Evolutionary conservation across 805 yeast species (phyloP).

Genomic region (Candida odintsovae): DNA sequence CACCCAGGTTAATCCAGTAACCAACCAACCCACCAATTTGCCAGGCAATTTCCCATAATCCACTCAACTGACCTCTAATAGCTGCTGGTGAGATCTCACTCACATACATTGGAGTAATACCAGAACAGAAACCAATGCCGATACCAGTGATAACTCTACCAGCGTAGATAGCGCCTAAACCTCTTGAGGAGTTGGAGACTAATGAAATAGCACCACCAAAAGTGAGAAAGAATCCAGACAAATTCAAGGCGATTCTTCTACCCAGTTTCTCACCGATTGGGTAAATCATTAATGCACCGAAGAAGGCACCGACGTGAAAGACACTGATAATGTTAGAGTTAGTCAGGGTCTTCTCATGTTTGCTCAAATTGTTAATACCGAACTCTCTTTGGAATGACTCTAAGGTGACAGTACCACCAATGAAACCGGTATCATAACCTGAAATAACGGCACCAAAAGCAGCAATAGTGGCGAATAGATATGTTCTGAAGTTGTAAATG

Average conservation of each 20-base stretch:
- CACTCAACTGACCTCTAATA: slow-evolving; percentile 39
- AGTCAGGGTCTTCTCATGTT: not conserved
- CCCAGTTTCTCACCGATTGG: slow-evolving; percentile 15
- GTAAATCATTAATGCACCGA: slow-evolving; percentile 18
- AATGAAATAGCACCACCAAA: slow-evolving; percentile 40
- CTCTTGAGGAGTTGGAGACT: slow-evolving; percentile 25
- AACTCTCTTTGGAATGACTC: slow-evolving; percentile 9
- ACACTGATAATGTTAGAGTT: slow-evolving; percentile 16
- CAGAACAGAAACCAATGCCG: slow-evolving; percentile 47
- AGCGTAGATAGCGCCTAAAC: slow-evolving; percentile 42
- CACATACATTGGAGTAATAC: slow-evolving; percentile 43
- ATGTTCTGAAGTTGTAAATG: slow-evolving; percentile 13
- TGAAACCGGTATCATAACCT: slow-evolving; percentile 23
- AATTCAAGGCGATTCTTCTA: slow-evolving; percentile 11
- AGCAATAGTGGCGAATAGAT: slow-evolving; percentile 26
- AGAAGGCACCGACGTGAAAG: slow-evolving; percentile 21
- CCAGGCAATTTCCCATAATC: slow-evolving; percentile 42
- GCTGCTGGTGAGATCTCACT: slow-evolving; percentile 40
- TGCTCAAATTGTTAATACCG: slow-evolving; percentile 9
- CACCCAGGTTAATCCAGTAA: slow-evolving; percentile 46
- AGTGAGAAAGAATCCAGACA: slow-evolving; percentile 15
- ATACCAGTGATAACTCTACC: slow-evolving; percentile 44
- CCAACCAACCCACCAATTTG: slow-evolving; percentile 43
- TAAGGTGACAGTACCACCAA: slow-evolving; percentile 12
- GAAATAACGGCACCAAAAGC: slow-evolving; percentile 27